Percentiles rank a stretch among this genome's conserved stretches.
These are phyloP conservation scores for Serendipita sp. DNA, from an alignment of 768 basidiomycete species.

Conservation along the genomic window DNA sequence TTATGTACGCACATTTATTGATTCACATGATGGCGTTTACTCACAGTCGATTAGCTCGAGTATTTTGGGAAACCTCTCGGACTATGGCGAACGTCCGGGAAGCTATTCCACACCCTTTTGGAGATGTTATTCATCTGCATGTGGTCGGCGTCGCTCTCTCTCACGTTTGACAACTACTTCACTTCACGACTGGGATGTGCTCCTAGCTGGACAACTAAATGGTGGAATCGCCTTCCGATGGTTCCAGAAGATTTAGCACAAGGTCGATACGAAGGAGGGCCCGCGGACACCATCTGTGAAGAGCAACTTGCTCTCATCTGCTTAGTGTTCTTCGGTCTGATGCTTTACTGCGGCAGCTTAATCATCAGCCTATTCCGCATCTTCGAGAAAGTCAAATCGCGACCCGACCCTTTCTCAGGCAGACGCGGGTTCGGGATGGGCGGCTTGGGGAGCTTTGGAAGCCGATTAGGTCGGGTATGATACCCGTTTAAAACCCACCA, in stretches of 20 bases:
- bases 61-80: slow-evolving; percentile 87
- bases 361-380: slow-evolving; percentile 75
- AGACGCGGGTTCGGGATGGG: slow-evolving; percentile 1
- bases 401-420: neutral
- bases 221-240: slow-evolving; percentile 59
- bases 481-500: too few species aligned
- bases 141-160: slow-evolving; percentile 82
- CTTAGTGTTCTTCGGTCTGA: slow-evolving; percentile 58
- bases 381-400: slow-evolving; percentile 79
- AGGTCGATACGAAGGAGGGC: slow-evolving; percentile 27
- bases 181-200: slow-evolving; percentile 73
- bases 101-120: slow-evolving; percentile 70
- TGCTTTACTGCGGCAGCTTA: slow-evolving; percentile 72
- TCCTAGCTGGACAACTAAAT: slow-evolving; percentile 38
- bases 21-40: neutral
- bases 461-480: slow-evolving; percentile 2
- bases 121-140: slow-evolving; percentile 85
- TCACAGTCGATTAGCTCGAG: slow-evolving; percentile 44
- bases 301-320: slow-evolving; percentile 63
- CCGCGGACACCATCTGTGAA: slow-evolving; percentile 50
- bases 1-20: slow-evolving; percentile 40
- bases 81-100: slow-evolving; percentile 79
- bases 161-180: slow-evolving; percentile 85
- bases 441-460: neutral
- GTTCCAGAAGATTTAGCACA: slow-evolving; percentile 26